Base-by-base conservation (phyloP, 495 filamentous ascomycete species). In the Letharia columbiana region DNA sequence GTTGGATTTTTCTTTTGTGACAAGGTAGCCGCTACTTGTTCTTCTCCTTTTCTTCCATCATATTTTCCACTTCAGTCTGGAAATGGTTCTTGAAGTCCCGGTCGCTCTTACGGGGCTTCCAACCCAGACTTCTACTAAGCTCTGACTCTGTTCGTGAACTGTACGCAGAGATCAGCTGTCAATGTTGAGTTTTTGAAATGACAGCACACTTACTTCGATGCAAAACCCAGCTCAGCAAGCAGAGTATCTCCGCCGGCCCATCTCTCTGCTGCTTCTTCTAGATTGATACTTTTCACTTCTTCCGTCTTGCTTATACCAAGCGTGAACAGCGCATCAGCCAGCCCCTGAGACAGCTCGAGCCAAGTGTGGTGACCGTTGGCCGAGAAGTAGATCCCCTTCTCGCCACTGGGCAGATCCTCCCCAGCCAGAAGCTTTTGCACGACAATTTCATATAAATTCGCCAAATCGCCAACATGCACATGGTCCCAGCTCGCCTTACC, bases 391-490 rank as follows among this genome's bases (percentile, higher is more conserved):
- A 80, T 78, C 0, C 78, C 82, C 61, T 72, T 68, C 64, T 77
- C 73, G 0, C 81, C 80, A 33, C 65, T 67, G 3, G 77, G 79
- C 9, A 82, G 64, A 31, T 66, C 70, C 13, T 70, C 67, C 18
- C 72, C 69, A 6, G 54, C 69, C 11, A 71, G 18, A 3, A 72
- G 23, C 61, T 67, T 64, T 9, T 35, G 15, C 42, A 74, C 61
- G 15, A 76, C 31, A 1, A 70, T 12, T n/a, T 69, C 63, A 70
- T 79, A 83, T 15, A 85, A 63, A 12, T 70, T 71, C 0, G 75
- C 75, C 1, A 83, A 69, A 68, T 84, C 81, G 2, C 70, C 65
- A 10, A 85, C 73, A 49, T 84, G 81, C 7, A 83, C 76, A 62
- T 78, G 73, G 65, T 80, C 76, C 79, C 80, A 82, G 23, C 73